A percentile compares a stretch with the other conserved stretches of the same genome.
Evolutionary conservation across 2,329 filamentous ascomycete genomes (phyloP).

Genomic region (Helicocarpus griseus): DNA sequence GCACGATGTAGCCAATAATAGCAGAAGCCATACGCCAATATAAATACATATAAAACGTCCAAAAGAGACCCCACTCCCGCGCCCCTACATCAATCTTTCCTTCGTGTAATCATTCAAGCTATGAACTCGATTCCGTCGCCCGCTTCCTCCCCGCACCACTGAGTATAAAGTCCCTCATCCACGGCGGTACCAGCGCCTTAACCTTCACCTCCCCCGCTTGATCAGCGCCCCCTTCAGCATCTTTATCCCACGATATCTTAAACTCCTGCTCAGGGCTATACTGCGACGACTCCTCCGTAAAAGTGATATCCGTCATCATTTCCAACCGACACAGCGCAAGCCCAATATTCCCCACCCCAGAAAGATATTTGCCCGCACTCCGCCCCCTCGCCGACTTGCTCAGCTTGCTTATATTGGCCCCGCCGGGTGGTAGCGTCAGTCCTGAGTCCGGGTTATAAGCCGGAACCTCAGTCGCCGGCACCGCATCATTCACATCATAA

Average conservation of each 20-base stretch:
- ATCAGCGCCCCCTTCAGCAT: constrained; percentile 32
- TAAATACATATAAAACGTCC: not conserved
- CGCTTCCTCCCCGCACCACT: constrained; percentile 30
- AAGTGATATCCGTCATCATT: constrained; percentile 71
- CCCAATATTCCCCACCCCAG: constrained; percentile 73
- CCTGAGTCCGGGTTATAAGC: constrained; percentile 23
- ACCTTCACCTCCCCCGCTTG: constrained; percentile 43
- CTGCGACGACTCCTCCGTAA: constrained; percentile 57
- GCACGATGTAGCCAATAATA: not conserved
- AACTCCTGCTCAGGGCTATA: constrained; percentile 56
- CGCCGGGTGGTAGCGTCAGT: constrained; percentile 24
- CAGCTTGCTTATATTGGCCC: constrained; percentile 45
- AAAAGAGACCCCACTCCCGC: too few species aligned
- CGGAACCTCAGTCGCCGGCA: constrained; percentile 42
- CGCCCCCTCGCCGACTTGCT: constrained; percentile 48
- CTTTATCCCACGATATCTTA: constrained; percentile 42
- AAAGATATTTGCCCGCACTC: constrained; percentile 71
- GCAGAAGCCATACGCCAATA: not conserved
- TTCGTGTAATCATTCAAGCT: too few species aligned
- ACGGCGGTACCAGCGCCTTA: constrained; percentile 76
- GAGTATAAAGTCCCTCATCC: constrained; percentile 46
- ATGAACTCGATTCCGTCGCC: too few species aligned
- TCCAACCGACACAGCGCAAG: constrained; percentile 79
- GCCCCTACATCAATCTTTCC: too few species aligned
- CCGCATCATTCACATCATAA: constrained; percentile 43